Base-by-base conservation (phyloP, 805 yeast genomes). In the Cyberlindnera galapagoensis region DNA sequence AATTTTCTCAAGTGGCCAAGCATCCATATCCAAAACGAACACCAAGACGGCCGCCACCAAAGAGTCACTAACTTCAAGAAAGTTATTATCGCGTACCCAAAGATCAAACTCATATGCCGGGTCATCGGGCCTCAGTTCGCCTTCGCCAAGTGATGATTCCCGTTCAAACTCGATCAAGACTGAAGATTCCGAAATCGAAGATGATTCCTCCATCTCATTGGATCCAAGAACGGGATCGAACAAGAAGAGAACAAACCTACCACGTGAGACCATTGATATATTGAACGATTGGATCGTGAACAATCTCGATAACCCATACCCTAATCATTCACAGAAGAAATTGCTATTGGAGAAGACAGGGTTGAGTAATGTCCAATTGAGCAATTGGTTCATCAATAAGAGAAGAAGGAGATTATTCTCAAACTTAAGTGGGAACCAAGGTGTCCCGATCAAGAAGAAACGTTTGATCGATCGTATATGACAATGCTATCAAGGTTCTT, bases 301-400 rank as follows among this genome's bases (percentile, higher is more conserved):
- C 22, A 88, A 84, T 53, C 60, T 82, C 45, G 74, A 77, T 39
- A 82, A 83, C 49, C 95, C 95, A 10, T 84, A 84, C 54, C 95
- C 95, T 3, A 80, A 83, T 33, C 81, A 81, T 33, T 72, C 74
- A 28, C 94, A 84, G 47, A 84, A 85, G 60, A 67, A 71, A 40
- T 74, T 73, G 47, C 63, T 84, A 34, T 71, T 81, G 67, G 63
- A 67, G 44, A 67, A 70, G 51, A 84, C 95, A 0, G 90, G 92
- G 0, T 65, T 84, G 51, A 80, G 84, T 41, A 76, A 80, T 56
- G 85, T 81, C 39, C 95, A 84, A 56, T 67, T 84, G 39, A 71
- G 82, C 43, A 85, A 84, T 52, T 84, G 95, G 95, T 84, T 84
- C 49, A 85, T 84, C 50, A 84, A 84, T 52, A 94, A 90, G 13